Conservation (phyloP, 495 filamentous ascomycete genomes). For the Annulohypoxylon moriforme region DNA sequence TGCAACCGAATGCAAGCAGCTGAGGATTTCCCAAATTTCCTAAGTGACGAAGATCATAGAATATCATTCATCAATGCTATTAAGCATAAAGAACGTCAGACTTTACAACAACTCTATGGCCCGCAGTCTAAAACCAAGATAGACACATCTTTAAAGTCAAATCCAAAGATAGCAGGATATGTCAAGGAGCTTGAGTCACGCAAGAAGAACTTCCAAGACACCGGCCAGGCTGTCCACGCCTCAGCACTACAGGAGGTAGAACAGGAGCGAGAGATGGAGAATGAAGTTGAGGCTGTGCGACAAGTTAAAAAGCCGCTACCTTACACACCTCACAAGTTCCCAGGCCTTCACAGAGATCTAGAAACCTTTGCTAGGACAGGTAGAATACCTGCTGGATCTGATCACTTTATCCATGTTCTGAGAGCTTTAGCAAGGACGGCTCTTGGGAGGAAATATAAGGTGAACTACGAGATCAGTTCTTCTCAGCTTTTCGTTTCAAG, state of each 20-base stretch:
- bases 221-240: slow-evolving; percentile 49
- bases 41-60: slow-evolving; percentile 30
- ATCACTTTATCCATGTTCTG: slow-evolving; percentile 37
- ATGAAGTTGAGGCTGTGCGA: slow-evolving; percentile 61
- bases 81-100: slow-evolving; percentile 52
- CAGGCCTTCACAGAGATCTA: slow-evolving; percentile 47
- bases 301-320: slow-evolving; percentile 54
- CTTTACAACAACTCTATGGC: slow-evolving; percentile 51
- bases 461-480: slow-evolving; percentile 22
- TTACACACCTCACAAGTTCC: slow-evolving; percentile 44
- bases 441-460: slow-evolving; percentile 46
- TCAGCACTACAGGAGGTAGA: slow-evolving; percentile 65
- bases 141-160: slow-evolving; percentile 16
- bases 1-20: slow-evolving; percentile 55
- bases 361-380: slow-evolving; percentile 46
- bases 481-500: slow-evolving; percentile 50
- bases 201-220: slow-evolving; percentile 48
- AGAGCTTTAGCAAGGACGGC: slow-evolving; percentile 36
- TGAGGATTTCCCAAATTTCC: slow-evolving; percentile 44
- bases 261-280: slow-evolving; percentile 60
- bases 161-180: slow-evolving; percentile 42
- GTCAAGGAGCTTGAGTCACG: slow-evolving; percentile 49
- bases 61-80: slow-evolving; percentile 40
- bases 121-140: slow-evolving; percentile 32
- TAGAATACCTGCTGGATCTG: slow-evolving; percentile 39